A percentile compares a stretch with the other conserved stretches of the same genome.
These are phyloP conservation scores for Stromatinia cepivora DNA, from an alignment of 2,329 filamentous ascomycete species.

Conservation along the genomic window DNA sequence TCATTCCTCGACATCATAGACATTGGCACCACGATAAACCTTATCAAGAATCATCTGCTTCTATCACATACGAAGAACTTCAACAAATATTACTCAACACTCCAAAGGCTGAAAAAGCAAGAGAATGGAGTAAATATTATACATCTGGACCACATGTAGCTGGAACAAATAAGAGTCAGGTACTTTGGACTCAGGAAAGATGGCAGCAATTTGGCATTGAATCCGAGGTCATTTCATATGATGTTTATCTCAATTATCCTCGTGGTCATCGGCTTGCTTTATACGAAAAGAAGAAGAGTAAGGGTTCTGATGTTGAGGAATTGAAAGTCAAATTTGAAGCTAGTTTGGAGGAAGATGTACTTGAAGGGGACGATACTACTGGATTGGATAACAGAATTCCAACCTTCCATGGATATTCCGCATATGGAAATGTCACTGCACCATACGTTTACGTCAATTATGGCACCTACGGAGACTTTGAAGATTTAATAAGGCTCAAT, in stretches of 20 bases:
- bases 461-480: conserved; percentile 81
- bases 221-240: conserved; percentile 66
- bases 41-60: conserved; percentile 24
- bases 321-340: conserved; percentile 78
- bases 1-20: conserved; percentile 41
- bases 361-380: conserved; percentile 80
- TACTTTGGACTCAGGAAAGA: conserved; percentile 67
- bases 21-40: conserved; percentile 41
- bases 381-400: conserved; percentile 72
- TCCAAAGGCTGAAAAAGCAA: conserved; percentile 56
- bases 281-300: conserved; percentile 50
- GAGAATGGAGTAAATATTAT: conserved; percentile 78
- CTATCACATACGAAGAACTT: conserved; percentile 52
- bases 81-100: conserved; percentile 58
- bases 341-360: conserved; percentile 76
- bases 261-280: conserved; percentile 68
- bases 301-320: conserved; percentile 45
- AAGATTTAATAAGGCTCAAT: conserved; percentile 75
- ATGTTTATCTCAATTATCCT: conserved; percentile 78
- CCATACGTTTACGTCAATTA: conserved; percentile 89
- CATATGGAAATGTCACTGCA: conserved; percentile 86
- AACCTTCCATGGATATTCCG: conserved; percentile 93
- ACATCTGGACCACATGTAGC: conserved; percentile 74
- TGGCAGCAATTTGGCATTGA: conserved; percentile 72
- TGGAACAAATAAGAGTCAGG: conserved; percentile 74